phyloP scores from a whole-genome alignment of 1,284 basidiomycete genomes.

The Cryptococcus sp. region DNA sequence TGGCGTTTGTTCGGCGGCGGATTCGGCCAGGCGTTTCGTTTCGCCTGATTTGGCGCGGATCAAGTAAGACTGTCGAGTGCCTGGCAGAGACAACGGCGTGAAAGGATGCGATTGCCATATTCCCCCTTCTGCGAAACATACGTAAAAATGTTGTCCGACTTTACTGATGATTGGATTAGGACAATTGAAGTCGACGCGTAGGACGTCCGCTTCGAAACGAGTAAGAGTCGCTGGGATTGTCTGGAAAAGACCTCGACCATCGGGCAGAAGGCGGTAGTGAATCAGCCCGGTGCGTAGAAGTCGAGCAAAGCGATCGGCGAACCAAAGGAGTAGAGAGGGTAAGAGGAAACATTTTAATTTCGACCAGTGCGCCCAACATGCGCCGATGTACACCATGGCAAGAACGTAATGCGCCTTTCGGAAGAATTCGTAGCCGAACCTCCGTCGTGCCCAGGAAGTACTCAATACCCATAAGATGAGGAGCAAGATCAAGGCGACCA shows the following conservation, averaged over 20 bases:
- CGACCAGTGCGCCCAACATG: slow-evolving; percentile 38
- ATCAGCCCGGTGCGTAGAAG: slow-evolving; percentile 32
- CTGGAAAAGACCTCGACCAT: slow-evolving; percentile 31
- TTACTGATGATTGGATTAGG: slow-evolving; percentile 14
- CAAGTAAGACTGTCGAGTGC: slow-evolving; percentile 24
- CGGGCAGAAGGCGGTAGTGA: slow-evolving; percentile 30
- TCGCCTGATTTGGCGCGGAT: slow-evolving; percentile 34
- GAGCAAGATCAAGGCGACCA: slow-evolving; percentile 33
- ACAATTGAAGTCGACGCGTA: slow-evolving; percentile 32
- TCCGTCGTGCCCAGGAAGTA: slow-evolving; percentile 21
- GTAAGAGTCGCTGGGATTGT: slow-evolving; percentile 27
- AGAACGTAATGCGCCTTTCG: slow-evolving; percentile 40
- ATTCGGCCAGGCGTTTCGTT: slow-evolving; percentile 21
- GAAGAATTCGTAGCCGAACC: slow-evolving; percentile 41
- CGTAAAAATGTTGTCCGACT: slow-evolving; percentile 40
- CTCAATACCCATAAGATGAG: slow-evolving; percentile 31
- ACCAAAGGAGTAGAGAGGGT: slow-evolving; percentile 35
- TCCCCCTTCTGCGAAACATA: slow-evolving; percentile 29
- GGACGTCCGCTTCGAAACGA: slow-evolving; percentile 23
- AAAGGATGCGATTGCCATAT: slow-evolving; percentile 44
- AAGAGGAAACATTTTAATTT: slow-evolving; percentile 38
- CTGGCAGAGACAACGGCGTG: slow-evolving; percentile 34
- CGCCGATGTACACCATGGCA: slow-evolving; percentile 39
- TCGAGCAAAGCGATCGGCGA: slow-evolving; percentile 27
- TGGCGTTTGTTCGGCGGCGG: slow-evolving; percentile 14